Base-by-base conservation (phyloP, 345 rosid species). In the Citrus inodora region DNA sequence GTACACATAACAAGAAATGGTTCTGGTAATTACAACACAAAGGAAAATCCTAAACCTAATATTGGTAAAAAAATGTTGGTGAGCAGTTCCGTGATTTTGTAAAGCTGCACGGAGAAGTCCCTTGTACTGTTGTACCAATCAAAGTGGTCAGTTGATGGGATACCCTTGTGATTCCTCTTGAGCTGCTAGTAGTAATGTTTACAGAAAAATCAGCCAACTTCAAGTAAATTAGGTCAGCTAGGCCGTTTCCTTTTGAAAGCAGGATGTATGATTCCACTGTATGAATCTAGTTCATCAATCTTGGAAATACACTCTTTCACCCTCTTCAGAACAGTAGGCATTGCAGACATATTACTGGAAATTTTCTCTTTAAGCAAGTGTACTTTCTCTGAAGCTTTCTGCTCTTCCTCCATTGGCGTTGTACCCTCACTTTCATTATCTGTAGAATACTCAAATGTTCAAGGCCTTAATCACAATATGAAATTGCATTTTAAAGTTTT, bases 251-350 rank as follows among this genome's bases (percentile, higher is more conserved):
- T 87, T 46, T 38, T 88, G 79, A 90, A 88, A 68, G 85, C 87
- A 2, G 91, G 94, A 84, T 88, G 91, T 76, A 93, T 82, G 78
- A 42, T 85, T 70, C 80, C 85, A 28, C 78, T 80, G 62, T 68
- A 60, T 21, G 92, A 85, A 80, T 84, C 87, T 60, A 90, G 83
- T 37, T 85, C 84, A 79, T 88, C 85, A 4, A 92, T 88, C 75
- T 77, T 83, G 56, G 86, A 85, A 25, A 90, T 74, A 76, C 91
- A 92, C 25, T 89, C 92, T 67, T 84, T 84, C 88, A 90, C 51
- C 80, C 93, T 87, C 85, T 90, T 88, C 63, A 88, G 66, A 75
- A 88, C 81, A 53, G 69, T 69, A 9, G 93, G 95, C 83, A 88
- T 35, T 17, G 88, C 80, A 1, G 89, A 72, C 38, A 81, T 67